phyloP scores from a whole-genome alignment of 2,329 filamentous ascomycete genomes.

The Coleophoma crateriformis region DNA sequence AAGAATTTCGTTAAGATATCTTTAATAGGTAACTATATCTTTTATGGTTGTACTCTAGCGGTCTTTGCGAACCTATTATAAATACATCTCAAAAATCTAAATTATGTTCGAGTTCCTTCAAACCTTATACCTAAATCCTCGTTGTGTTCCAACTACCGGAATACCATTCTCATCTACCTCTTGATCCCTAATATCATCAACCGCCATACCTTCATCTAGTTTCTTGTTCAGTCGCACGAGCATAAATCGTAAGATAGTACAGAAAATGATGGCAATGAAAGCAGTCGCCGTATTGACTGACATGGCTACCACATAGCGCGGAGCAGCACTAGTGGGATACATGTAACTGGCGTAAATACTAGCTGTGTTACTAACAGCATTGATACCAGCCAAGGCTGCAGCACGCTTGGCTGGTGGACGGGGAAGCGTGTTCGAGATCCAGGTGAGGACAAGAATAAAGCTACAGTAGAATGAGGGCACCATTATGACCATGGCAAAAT shows the following conservation, averaged over 20 bases:
- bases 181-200: constrained; percentile 18
- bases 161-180: background rate
- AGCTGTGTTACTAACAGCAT: constrained; percentile 28
- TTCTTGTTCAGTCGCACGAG: constrained; percentile 61
- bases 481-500: constrained; percentile 37
- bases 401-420: constrained; percentile 36
- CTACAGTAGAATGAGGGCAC: constrained; percentile 34
- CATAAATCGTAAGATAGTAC: constrained; percentile 54
- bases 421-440: constrained; percentile 32
- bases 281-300: constrained; percentile 60
- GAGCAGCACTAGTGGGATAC: constrained; percentile 16
- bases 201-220: constrained; percentile 38
- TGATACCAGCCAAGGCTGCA: constrained; percentile 34
- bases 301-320: constrained; percentile 42
- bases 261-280: constrained; percentile 55
- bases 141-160: background rate
- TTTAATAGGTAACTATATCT: no score
- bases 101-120: background rate
- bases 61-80: no score
- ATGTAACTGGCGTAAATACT: constrained; percentile 31
- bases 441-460: constrained; percentile 23
- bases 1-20: no score
- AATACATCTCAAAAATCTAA: no score
- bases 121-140: constrained; percentile 1
- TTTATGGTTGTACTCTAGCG: no score